These are phyloP conservation scores for Claviceps cyperi DNA, from an alignment of 2,329 filamentous ascomycete genomes.

Conservation along the genomic window DNA sequence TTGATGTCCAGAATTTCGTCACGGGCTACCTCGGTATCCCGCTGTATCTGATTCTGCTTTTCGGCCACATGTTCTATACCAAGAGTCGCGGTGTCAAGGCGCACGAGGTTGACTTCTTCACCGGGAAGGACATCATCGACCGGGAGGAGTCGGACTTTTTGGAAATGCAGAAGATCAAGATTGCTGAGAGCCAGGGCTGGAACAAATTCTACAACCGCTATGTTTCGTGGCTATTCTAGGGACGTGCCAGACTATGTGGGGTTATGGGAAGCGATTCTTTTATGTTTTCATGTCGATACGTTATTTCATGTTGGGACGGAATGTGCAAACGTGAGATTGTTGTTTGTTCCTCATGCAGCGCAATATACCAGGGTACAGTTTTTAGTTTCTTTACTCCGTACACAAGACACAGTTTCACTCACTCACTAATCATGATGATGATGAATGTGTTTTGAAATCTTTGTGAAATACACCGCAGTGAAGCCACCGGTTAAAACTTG, in stretches of 20 bases:
- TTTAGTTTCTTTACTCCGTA: too few relatives aligned
- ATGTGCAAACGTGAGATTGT: too few relatives aligned
- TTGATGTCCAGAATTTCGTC: constrained; percentile 64
- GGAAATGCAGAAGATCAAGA: constrained; percentile 21
- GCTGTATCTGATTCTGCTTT: constrained; percentile 54
- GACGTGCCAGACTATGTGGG: neutral
- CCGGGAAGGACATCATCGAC: constrained; percentile 60
- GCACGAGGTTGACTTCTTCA: constrained; percentile 52
- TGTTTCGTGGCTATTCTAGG: constrained; percentile 23
- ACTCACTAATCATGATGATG: too few relatives aligned
- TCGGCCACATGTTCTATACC: constrained; percentile 48
- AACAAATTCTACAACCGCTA: constrained; percentile 24
- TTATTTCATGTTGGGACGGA: too few relatives aligned
- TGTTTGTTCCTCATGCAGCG: neutral
- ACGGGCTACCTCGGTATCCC: constrained; percentile 67
- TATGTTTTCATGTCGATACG: neutral
- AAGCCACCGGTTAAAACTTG: neutral
- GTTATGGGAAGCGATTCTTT: neutral
- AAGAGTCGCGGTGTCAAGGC: constrained; percentile 41
- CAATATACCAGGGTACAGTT: neutral
- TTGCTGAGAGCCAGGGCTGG: constrained; percentile 13
- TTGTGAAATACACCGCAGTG: neutral
- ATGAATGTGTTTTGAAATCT: neutral
- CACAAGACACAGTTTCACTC: too few relatives aligned
- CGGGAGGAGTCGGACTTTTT: constrained; percentile 58